phyloP scores from a whole-genome alignment of 306 rosid species.

The Urtica urens region DNA sequence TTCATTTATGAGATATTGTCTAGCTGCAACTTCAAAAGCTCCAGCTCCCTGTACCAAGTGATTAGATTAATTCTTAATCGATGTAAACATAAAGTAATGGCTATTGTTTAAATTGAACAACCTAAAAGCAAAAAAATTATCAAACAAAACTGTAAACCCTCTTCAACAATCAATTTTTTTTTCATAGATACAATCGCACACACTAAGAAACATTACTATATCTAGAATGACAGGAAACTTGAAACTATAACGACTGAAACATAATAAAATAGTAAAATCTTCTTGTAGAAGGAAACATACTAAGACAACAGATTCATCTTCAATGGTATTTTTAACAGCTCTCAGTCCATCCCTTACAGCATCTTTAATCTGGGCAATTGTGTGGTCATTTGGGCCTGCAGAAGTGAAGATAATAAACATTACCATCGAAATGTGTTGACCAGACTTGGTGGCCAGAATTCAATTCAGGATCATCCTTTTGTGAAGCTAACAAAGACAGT shows the following conservation, averaged over 20 bases:
- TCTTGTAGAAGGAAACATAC: conserved; percentile 40
- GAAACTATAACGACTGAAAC: background rate
- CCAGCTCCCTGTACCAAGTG: conserved; percentile 78
- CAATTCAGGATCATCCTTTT: too few relatives aligned
- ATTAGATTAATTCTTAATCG: background rate
- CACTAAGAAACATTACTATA: background rate
- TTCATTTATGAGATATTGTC: conserved; percentile 69
- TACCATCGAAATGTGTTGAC: background rate
- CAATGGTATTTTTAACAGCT: conserved; percentile 91
- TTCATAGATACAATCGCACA: background rate
- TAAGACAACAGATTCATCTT: conserved; percentile 80
- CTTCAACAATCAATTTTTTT: background rate
- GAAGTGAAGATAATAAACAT: conserved; percentile 13
- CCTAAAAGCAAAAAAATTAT: too few relatives aligned
- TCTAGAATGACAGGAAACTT: background rate
- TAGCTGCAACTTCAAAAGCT: conserved; percentile 95
- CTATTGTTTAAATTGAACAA: too few relatives aligned
- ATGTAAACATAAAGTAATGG: too few relatives aligned
- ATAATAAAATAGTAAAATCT: background rate
- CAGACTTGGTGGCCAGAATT: background rate
- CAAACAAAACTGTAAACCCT: background rate
- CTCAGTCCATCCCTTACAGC: conserved; percentile 97
- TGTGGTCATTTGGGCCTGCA: conserved; percentile 97
- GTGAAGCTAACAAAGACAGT: conserved; percentile 7
- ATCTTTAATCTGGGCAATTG: conserved; percentile 96